A percentile compares a stretch with the other conserved stretches of the same genome.
These are phyloP conservation scores for Platanus orientalis DNA, from an alignment of 164 flowering plant species.

Conservation along the genomic window DNA sequence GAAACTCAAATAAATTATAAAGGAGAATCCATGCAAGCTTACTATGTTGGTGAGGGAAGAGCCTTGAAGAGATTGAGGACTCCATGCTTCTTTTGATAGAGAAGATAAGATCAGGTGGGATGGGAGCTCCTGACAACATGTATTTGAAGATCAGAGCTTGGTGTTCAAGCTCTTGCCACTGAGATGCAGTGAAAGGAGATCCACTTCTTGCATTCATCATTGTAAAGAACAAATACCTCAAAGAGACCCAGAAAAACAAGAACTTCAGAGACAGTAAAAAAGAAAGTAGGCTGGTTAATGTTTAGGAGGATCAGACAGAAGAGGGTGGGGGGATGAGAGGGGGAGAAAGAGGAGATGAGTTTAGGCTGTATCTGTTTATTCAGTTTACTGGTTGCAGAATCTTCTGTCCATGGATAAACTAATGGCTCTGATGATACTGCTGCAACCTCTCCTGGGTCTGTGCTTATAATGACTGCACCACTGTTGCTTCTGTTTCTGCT, in stretches of 20 bases:
- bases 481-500: conserved; percentile 23
- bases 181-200: conserved; percentile 50
- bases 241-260: neutral
- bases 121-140: conserved; percentile 42
- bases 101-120: conserved; percentile 52
- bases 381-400: conserved; percentile 24
- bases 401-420: conserved; percentile 31
- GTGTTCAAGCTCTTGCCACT: conserved; percentile 68
- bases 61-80: conserved; percentile 25
- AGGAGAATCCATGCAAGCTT: conserved; percentile 14
- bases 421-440: conserved; percentile 17
- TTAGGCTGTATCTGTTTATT: no score
- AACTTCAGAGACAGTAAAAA: neutral
- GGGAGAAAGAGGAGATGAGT: no score
- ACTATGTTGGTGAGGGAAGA: conserved; percentile 39
- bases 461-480: conserved; percentile 32
- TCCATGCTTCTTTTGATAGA: conserved; percentile 35
- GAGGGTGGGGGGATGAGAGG: conserved; percentile 4
- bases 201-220: conserved; percentile 31
- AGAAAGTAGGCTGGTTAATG: neutral
- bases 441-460: conserved; percentile 23
- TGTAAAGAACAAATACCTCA: neutral
- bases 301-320: neutral
- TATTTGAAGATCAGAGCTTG: conserved; percentile 66
- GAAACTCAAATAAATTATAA: no score